Evolutionary conservation across 228 moss, liverwort and hornwort genomes (phyloP).

Genomic region (Sphagnum magellanicum): DNA sequence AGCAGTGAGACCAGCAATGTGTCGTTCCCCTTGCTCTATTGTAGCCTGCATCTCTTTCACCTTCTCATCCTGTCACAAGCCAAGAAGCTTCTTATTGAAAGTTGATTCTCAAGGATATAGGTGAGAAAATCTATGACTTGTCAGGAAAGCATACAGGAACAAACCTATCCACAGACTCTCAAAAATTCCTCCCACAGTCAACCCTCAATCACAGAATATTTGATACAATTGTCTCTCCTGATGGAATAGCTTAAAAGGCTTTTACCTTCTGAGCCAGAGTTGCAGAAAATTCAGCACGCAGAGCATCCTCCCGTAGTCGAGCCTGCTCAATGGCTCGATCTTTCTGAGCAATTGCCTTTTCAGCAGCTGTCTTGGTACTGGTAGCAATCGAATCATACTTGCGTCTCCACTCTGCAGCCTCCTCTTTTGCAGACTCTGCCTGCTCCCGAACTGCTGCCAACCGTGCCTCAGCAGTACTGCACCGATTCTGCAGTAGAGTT

Average conservation of each 20-base stretch:
- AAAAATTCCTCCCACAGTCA: no score
- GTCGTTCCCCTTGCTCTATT: slow-evolving; percentile 68
- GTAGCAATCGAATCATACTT: slow-evolving; percentile 64
- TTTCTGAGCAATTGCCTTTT: slow-evolving; percentile 61
- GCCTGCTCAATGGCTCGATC: slow-evolving; percentile 79
- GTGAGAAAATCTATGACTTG: neutral
- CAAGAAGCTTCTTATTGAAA: neutral
- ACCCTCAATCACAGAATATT: neutral
- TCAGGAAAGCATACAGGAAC: neutral
- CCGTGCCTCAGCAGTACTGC: slow-evolving; percentile 89
- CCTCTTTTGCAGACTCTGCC: slow-evolving; percentile 82
- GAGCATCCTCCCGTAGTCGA: slow-evolving; percentile 77
- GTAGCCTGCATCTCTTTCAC: slow-evolving; percentile 60
- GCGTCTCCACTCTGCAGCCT: slow-evolving; percentile 91
- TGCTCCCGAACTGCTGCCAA: slow-evolving; percentile 88
- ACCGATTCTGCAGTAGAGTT: slow-evolving; percentile 54
- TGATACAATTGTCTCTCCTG: neutral
- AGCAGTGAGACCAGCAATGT: slow-evolving; percentile 45
- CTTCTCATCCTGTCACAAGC: slow-evolving; percentile 58
- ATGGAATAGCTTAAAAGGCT: neutral
- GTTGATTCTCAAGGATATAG: neutral
- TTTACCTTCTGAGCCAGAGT: slow-evolving; percentile 78
- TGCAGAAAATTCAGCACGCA: slow-evolving; percentile 68
- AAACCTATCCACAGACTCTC: neutral
- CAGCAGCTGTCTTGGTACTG: slow-evolving; percentile 60